These are phyloP conservation scores for Metschnikowia sp. DNA, from an alignment of 805 yeast species.

Conservation along the genomic window DNA sequence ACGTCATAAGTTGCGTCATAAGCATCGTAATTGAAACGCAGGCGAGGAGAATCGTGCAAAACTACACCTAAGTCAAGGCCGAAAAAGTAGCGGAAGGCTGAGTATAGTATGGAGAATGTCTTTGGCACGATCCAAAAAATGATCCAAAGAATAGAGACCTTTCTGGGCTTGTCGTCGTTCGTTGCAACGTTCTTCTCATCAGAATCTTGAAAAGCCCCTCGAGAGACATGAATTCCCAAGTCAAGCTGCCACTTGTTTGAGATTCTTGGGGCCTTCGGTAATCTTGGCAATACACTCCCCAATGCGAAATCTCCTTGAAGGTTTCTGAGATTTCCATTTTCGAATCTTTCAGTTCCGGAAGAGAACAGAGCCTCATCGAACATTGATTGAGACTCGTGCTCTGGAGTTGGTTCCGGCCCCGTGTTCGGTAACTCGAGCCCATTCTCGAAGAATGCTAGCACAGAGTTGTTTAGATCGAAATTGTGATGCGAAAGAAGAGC, in stretches of 20 bases:
- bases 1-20: constrained; percentile 21
- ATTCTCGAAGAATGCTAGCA: constrained; percentile 57
- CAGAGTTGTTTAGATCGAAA: constrained; percentile 60
- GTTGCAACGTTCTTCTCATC: neutral
- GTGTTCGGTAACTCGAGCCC: constrained; percentile 29
- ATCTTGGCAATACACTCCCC: constrained; percentile 30
- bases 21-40: constrained; percentile 24
- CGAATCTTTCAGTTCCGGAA: constrained; percentile 15
- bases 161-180: constrained; percentile 11
- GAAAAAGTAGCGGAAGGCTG: constrained; percentile 27
- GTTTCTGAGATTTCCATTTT: constrained; percentile 15
- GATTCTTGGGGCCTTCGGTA: constrained; percentile 40
- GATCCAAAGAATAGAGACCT: constrained; percentile 37
- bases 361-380: neutral
- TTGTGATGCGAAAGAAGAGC: constrained; percentile 21
- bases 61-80: constrained; percentile 15
- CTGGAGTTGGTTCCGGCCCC: neutral
- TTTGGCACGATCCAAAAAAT: constrained; percentile 56
- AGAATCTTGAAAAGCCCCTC: constrained; percentile 15
- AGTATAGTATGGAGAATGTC: constrained; percentile 40
- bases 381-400: neutral
- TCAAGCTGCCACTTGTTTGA: constrained; percentile 42
- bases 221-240: constrained; percentile 36
- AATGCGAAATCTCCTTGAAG: constrained; percentile 27
- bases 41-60: constrained; percentile 21